phyloP scores from a whole-genome alignment of 345 rosid species.

The Hibiscus syriacus region DNA sequence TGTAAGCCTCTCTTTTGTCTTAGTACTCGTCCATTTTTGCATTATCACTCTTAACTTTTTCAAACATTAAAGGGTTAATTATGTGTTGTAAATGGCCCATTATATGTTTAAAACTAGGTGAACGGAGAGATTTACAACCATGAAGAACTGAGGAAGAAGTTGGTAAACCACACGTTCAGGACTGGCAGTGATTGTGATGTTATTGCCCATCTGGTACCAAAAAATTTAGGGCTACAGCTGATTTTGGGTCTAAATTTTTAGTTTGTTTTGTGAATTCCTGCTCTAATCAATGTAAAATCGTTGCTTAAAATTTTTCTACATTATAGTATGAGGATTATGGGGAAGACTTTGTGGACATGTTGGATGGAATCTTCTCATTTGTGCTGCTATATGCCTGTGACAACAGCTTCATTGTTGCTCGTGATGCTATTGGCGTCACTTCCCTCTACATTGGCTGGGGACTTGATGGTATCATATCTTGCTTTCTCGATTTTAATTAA shows the following conservation, averaged over 20 bases:
- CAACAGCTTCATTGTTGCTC: slow-evolving; percentile 78
- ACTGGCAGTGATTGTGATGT: too few relatives aligned
- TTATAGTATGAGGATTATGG: slow-evolving; percentile 82
- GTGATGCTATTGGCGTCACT: slow-evolving; percentile 89
- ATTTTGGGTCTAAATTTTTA: neutral
- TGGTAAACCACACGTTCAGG: slow-evolving; percentile 71
- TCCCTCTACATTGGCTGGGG: too few relatives aligned
- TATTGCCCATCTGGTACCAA: slow-evolving; percentile 72
- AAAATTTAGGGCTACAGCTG: neutral
- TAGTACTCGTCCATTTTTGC: too few relatives aligned
- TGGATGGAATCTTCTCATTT: too few relatives aligned
- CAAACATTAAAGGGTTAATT: neutral
- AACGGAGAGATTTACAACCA: too few relatives aligned
- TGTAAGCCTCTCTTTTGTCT: slow-evolving; percentile 36
- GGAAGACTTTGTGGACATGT: slow-evolving; percentile 66
- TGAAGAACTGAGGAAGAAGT: slow-evolving; percentile 53
- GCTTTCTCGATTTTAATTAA: neutral
- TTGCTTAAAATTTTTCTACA: neutral
- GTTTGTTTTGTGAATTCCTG: neutral
- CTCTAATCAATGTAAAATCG: neutral
- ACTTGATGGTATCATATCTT: slow-evolving; percentile 45
- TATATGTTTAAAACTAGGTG: slow-evolving; percentile 31
- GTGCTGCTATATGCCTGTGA: slow-evolving; percentile 73
- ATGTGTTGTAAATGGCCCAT: neutral
- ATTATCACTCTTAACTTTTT: neutral